Percentiles rank a stretch among this genome's conserved stretches.
Conservation (phyloP, 441 rosid species). For the Erysimum pusillum region DNA sequence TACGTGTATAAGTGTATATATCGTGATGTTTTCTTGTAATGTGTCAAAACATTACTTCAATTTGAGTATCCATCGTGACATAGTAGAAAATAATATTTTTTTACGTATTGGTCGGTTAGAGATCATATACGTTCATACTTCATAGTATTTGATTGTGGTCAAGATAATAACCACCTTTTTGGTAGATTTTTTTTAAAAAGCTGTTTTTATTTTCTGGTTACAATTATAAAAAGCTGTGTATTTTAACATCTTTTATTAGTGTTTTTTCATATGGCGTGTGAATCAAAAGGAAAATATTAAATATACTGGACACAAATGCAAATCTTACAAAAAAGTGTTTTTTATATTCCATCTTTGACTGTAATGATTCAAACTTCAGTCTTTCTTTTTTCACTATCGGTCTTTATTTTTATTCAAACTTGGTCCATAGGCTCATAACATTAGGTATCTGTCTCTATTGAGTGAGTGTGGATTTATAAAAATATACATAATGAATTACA, state of each 20-base stretch:
- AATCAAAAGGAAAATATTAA: constrained; percentile 30
- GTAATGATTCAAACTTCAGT: constrained; percentile 42
- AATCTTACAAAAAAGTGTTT: constrained; percentile 25
- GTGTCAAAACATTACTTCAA: neutral
- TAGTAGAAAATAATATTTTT: neutral
- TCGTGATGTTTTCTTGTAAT: too few species aligned
- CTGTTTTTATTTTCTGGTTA: constrained; percentile 6
- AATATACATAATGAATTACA: neutral
- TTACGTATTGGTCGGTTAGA: neutral
- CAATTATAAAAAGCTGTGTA: constrained; percentile 28
- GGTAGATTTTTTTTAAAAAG: neutral
- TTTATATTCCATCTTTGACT: constrained; percentile 45
- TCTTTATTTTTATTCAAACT: constrained; percentile 23
- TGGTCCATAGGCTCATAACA: constrained; percentile 22
- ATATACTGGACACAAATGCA: constrained; percentile 26
- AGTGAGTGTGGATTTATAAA: neutral
- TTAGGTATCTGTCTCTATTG: neutral
- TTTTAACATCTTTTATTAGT: constrained; percentile 25
- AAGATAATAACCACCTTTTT: constrained; percentile 18
- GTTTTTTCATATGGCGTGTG: constrained; percentile 38
- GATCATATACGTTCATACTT: neutral
- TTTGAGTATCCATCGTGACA: neutral
- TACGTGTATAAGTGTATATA: neutral
- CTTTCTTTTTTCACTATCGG: constrained; percentile 28
- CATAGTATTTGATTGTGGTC: constrained; percentile 23